phyloP scores from a whole-genome alignment of 805 yeast species.

The Brettanomyces sp. region DNA sequence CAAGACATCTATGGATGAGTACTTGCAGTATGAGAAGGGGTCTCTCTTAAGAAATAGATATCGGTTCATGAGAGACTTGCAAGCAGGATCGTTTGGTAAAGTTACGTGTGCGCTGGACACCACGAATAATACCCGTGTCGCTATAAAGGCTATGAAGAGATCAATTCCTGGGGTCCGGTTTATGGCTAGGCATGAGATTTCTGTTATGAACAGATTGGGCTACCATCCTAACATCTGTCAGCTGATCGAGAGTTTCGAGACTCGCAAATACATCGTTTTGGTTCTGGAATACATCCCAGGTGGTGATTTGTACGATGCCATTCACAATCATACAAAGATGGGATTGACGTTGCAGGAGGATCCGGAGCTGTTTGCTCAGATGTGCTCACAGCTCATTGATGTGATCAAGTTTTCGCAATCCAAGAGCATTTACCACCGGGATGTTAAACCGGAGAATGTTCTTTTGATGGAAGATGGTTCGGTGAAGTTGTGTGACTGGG shows the following conservation, averaged over 20 bases:
- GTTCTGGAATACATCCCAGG: slow-evolving; percentile 58
- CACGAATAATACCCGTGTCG: slow-evolving; percentile 28
- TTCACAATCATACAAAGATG: slow-evolving; percentile 22
- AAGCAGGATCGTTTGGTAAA: slow-evolving; percentile 53
- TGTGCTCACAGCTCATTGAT: slow-evolving; percentile 39
- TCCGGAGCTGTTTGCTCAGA: slow-evolving; percentile 13
- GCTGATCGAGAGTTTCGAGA: slow-evolving; percentile 48
- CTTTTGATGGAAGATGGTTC: slow-evolving; percentile 41
- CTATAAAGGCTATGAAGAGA: slow-evolving; percentile 46
- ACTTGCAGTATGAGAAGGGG: slow-evolving; percentile 32
- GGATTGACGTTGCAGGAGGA: slow-evolving; percentile 20
- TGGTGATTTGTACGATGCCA: slow-evolving; percentile 61
- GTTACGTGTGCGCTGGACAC: slow-evolving; percentile 44
- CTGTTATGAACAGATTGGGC: slow-evolving; percentile 32
- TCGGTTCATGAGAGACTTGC: slow-evolving; percentile 34
- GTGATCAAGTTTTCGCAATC: slow-evolving; percentile 50
- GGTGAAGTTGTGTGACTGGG: slow-evolving; percentile 68
- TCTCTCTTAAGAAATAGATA: slow-evolving; percentile 31
- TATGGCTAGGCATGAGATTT: slow-evolving; percentile 49
- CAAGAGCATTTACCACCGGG: slow-evolving; percentile 56
- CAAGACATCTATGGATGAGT: slow-evolving; percentile 27
- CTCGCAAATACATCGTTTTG: slow-evolving; percentile 40
- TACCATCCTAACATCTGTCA: slow-evolving; percentile 47
- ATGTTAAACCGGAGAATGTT: slow-evolving; percentile 66
- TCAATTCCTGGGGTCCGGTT: slow-evolving; percentile 30